These are phyloP conservation scores for Beauveria asiatica DNA, from an alignment of 2,329 filamentous ascomycete species.

Conservation along the genomic window DNA sequence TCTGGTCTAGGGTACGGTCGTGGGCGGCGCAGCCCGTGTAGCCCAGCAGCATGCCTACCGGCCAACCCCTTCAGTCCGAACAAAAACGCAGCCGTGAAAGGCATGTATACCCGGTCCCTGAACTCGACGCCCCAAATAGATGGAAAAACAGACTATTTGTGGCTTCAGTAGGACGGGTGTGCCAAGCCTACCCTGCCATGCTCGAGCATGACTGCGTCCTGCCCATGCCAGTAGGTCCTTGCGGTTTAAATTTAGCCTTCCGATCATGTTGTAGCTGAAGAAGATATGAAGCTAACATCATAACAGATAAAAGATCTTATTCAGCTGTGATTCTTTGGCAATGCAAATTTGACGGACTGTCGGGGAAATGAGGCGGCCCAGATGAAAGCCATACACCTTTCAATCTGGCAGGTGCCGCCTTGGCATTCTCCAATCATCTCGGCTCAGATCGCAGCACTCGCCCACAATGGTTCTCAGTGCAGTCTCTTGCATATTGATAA, in stretches of 20 bases:
- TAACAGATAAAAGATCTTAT: conserved; percentile 22
- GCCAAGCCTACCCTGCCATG: conserved; percentile 28
- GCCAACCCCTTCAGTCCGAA: conserved; percentile 40
- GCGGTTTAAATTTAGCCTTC: conserved; percentile 34
- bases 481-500: conserved; percentile 25
- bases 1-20: conserved; percentile 29
- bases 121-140: conserved; percentile 11
- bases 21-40: conserved; percentile 12
- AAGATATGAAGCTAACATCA: conserved; percentile 40
- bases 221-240: conserved; percentile 27
- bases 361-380: conserved; percentile 27
- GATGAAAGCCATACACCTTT: too few species aligned
- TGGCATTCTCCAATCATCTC: too few species aligned
- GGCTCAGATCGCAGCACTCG: conserved; percentile 26
- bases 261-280: conserved; percentile 52
- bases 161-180: conserved; percentile 25
- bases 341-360: conserved; percentile 36
- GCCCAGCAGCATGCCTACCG: conserved; percentile 14
- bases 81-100: conserved; percentile 44
- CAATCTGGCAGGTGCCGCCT: too few species aligned
- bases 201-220: conserved; percentile 49
- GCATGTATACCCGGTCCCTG: conserved; percentile 41
- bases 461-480: conserved; percentile 33
- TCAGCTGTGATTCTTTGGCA: conserved; percentile 22
- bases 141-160: conserved; percentile 30